phyloP scores from a whole-genome alignment of 768 basidiomycete genomes.

The Daedalea quercina region DNA sequence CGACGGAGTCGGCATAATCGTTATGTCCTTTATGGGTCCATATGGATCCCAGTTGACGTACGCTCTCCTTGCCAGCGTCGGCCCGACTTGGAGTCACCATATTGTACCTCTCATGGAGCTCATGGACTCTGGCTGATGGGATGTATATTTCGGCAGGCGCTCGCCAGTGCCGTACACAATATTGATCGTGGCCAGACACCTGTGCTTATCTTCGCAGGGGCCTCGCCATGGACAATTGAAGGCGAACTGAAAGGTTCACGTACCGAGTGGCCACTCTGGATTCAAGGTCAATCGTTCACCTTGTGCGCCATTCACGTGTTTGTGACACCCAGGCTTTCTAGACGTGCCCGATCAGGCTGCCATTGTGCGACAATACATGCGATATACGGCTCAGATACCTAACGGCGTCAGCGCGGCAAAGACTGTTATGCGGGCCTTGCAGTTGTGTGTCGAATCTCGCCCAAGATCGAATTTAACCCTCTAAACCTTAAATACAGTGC shows the following conservation, averaged over 20 bases:
- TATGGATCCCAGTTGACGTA: background rate
- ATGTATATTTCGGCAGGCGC: conserved; percentile 31
- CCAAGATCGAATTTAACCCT: background rate
- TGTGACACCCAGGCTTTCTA: conserved; percentile 16
- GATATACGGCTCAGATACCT: conserved; percentile 51
- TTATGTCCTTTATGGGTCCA: background rate
- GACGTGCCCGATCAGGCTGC: conserved; percentile 63
- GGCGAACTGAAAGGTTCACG: conserved; percentile 54
- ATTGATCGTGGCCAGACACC: conserved; percentile 55
- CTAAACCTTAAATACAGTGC: conserved; percentile 34
- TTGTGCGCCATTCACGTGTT: background rate
- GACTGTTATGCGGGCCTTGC: conserved; percentile 49
- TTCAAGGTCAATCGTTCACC: conserved; percentile 40
- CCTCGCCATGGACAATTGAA: conserved; percentile 50
- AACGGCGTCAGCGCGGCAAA: conserved; percentile 46
- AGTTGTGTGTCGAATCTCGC: conserved; percentile 39
- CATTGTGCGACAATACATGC: conserved; percentile 73
- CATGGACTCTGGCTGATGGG: background rate
- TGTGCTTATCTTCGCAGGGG: conserved; percentile 66
- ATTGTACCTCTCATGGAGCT: background rate
- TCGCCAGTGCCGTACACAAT: conserved; percentile 69
- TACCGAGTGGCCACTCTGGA: conserved; percentile 72
- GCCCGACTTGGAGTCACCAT: no score
- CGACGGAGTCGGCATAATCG: background rate
- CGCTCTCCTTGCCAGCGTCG: no score